Percentiles rank a stretch among this genome's conserved stretches.
These are phyloP conservation scores for Cylindrotheca closterium DNA, from an alignment of 108 stramenopile species.

Conservation along the genomic window DNA sequence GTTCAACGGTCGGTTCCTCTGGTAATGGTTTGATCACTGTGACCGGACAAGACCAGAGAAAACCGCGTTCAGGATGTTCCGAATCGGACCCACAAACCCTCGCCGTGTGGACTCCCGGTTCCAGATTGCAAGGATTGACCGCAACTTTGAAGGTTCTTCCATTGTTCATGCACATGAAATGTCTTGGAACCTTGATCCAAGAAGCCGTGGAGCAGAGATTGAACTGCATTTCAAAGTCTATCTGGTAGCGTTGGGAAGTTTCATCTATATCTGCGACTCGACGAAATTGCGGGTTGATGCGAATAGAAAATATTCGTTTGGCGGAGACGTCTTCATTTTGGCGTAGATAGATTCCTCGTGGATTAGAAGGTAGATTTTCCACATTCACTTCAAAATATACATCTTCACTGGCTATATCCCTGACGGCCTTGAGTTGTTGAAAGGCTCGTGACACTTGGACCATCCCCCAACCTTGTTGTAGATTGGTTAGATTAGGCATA, in stretches of 20 bases:
- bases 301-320: constrained; percentile 40
- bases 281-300: constrained; percentile 43
- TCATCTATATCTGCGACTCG: constrained; percentile 39
- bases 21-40: constrained; percentile 59
- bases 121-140: constrained; percentile 64
- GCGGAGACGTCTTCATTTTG: constrained; percentile 42
- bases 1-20: constrained; percentile 4
- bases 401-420: constrained; percentile 27
- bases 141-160: constrained; percentile 63
- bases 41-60: constrained; percentile 69
- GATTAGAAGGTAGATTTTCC: constrained; percentile 28
- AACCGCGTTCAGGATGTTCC: constrained; percentile 39
- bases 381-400: constrained; percentile 43
- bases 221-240: constrained; percentile 61
- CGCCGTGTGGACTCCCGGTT: constrained; percentile 72
- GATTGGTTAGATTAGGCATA: constrained; percentile 31
- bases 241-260: constrained; percentile 32
- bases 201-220: constrained; percentile 35
- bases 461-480: constrained; percentile 74
- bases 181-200: constrained; percentile 52
- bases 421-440: constrained; percentile 30
- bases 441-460: constrained; percentile 66
- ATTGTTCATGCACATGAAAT: constrained; percentile 54
- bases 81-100: constrained; percentile 52
- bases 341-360: constrained; percentile 81